These are phyloP conservation scores for Phylloporus sp. DNA, from an alignment of 768 basidiomycete genomes.

Conservation along the genomic window DNA sequence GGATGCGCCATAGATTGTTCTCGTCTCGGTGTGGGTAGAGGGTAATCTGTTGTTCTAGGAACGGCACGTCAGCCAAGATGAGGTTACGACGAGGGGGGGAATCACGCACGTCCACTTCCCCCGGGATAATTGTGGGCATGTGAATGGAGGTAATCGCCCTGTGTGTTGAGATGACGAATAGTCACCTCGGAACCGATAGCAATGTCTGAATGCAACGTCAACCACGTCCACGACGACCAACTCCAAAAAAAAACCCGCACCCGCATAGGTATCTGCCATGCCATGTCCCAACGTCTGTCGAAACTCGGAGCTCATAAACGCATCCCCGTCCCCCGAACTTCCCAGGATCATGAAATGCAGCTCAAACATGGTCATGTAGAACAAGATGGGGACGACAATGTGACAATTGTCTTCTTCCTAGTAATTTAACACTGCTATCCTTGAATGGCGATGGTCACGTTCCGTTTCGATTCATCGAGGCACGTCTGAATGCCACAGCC, in stretches of 20 bases:
- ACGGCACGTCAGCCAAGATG: not conserved
- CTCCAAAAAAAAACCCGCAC: slow-evolving; percentile 45
- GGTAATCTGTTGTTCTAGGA: slow-evolving; percentile 96
- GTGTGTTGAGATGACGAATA: slow-evolving; percentile 90
- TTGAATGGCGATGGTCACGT: too few relatives aligned
- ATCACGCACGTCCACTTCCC: slow-evolving; percentile 77
- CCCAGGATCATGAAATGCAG: slow-evolving; percentile 88
- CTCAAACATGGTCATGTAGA: slow-evolving; percentile 97
- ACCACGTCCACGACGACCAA: not conserved
- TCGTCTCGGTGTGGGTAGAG: slow-evolving; percentile 97
- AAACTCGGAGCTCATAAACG: slow-evolving; percentile 99
- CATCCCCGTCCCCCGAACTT: slow-evolving; percentile 93
- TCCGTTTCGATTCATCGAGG: too few relatives aligned
- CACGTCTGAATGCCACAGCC: too few relatives aligned
- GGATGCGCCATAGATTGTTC: slow-evolving; percentile 91
- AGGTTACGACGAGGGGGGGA: not conserved
- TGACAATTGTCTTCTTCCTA: too few relatives aligned
- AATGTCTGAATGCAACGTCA: slow-evolving; percentile 51
- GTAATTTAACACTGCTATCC: too few relatives aligned
- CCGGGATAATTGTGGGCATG: slow-evolving; percentile 85
- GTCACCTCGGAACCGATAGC: slow-evolving; percentile 77
- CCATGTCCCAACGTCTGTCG: slow-evolving; percentile 87
- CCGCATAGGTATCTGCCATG: slow-evolving; percentile 91
- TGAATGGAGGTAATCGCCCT: slow-evolving; percentile 98
- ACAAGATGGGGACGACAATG: slow-evolving; percentile 75